Evolutionary conservation across 169 alveolate genomes (phyloP), one percentile per base, ranked within the genome.

Genomic region (Plasmodium inui): DNA sequence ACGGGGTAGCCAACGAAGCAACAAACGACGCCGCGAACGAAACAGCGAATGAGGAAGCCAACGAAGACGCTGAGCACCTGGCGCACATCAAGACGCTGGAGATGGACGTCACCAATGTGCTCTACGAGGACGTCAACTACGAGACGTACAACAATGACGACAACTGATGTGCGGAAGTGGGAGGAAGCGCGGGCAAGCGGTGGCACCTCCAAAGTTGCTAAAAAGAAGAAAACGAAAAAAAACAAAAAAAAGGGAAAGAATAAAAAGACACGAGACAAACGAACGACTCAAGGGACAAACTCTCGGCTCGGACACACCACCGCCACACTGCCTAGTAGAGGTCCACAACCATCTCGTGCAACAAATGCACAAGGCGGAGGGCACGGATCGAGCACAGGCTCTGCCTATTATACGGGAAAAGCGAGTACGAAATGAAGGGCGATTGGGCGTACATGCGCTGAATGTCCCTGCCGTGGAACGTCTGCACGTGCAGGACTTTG

Each of bases 61-160:
- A 7, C 67, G 84, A 46, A 3, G 79, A 72, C 1, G 2, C 32
- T 10, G 50, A 83, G 19, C 72, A 14, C 5, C 32, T 86, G 39
- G 80, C 82, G 7, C 86, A 86, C 61, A 74, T 86, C 26, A 86
- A 86, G 28, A 86, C 57, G 72, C 22, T 86, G 7, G 88, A 86
- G 30, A 86, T 86, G 85, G 93, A 86, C 70, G 37, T 74, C n/a
- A 55, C 55, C 70, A 86, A 86, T 46, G 93, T 86, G 28, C 85
- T 86, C n/a, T 86, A 86, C 37, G 93, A 86, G 1, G 93, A 86
- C 67, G 41, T 78, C 26, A 86, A 73, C 71, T 86, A 86, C 41
- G 86, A 86, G 32, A 86, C 76, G 7, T 86, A 86, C 71, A 76
- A 86, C 71, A 86, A 86, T 76, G 93, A 86, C 14, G 93, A 86